Conservation (phyloP, 768 basidiomycete species). For the Chlorophyllum brunneum region DNA sequence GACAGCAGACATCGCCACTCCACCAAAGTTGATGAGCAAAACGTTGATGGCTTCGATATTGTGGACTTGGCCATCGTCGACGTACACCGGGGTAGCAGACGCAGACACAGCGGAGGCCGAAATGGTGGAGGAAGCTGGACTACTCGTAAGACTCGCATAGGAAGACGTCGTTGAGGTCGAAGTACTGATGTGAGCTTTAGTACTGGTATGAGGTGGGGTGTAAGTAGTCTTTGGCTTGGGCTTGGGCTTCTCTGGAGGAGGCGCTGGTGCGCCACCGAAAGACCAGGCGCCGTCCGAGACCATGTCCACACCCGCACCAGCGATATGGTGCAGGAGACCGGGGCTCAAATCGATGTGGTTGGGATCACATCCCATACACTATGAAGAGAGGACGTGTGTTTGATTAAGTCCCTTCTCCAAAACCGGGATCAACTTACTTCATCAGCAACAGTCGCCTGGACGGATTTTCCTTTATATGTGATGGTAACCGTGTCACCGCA, state of each 20-base stretch:
- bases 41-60: conserved; percentile 2
- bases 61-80: conserved; percentile 4
- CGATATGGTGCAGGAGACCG: conserved; percentile 43
- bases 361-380: conserved; percentile 37
- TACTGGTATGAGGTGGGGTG: neutral
- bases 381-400: neutral
- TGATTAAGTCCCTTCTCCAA: neutral
- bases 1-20: neutral
- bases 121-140: neutral
- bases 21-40: conserved; percentile 5
- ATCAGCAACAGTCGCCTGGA: conserved; percentile 42
- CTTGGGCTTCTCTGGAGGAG: conserved; percentile 4
- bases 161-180: neutral
- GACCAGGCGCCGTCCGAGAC: conserved; percentile 38
- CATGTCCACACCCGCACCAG: conserved; percentile 24
- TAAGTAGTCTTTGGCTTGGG: neutral
- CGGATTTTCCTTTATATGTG: conserved; percentile 29
- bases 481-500: conserved; percentile 46
- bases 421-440: conserved; percentile 23
- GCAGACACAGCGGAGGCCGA: conserved; percentile 1
- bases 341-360: conserved; percentile 44
- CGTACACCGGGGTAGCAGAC: neutral
- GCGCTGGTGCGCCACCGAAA: conserved; percentile 22
- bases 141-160: neutral
- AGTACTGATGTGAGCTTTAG: neutral